A percentile compares a stretch with the other conserved stretches of the same genome.
These are phyloP conservation scores for Coniochaeta sp. DNA, from an alignment of 2,329 filamentous ascomycete species.

Conservation along the genomic window DNA sequence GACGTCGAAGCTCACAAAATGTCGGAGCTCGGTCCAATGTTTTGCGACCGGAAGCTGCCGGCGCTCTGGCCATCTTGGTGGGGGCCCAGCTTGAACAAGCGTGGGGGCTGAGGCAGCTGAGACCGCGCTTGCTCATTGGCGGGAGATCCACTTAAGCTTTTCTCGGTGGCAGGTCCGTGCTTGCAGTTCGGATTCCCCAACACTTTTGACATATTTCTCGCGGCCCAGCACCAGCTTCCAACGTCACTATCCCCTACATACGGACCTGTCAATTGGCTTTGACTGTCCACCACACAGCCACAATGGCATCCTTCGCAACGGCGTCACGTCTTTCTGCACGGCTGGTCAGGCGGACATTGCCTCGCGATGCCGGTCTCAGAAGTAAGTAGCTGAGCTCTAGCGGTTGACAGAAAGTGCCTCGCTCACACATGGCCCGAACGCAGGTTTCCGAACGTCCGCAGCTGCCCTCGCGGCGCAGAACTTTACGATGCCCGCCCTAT, in stretches of 20 bases:
- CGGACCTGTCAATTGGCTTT: conserved; percentile 9
- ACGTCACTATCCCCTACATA: neutral
- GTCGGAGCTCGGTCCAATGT: conserved; percentile 7
- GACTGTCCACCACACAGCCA: conserved; percentile 14
- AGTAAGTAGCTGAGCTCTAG: conserved; percentile 31
- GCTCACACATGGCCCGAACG: conserved; percentile 5
- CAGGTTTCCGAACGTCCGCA: conserved; percentile 60
- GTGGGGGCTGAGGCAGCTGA: neutral
- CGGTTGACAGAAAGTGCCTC: conserved; percentile 4
- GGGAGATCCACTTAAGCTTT: neutral
- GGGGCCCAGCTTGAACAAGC: too few relatives aligned
- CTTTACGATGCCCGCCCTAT: conserved; percentile 86
- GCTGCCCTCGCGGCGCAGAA: conserved; percentile 68
- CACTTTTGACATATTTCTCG: conserved; percentile 1
- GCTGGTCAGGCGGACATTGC: conserved; percentile 46
- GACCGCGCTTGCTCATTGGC: neutral
- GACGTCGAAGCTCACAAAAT: conserved; percentile 4
- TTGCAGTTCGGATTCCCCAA: conserved; percentile 4
- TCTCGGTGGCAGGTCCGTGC: neutral
- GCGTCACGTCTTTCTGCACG: conserved; percentile 59
- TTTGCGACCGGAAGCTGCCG: conserved; percentile 5
- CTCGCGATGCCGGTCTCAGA: conserved; percentile 47
- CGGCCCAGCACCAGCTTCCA: neutral
- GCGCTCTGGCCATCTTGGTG: neutral
- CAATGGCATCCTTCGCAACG: conserved; percentile 61